A percentile compares a stretch with the other conserved stretches of the same genome.
phyloP scores from a whole-genome alignment of 805 yeast genomes.

The Kodamaea restingae region DNA sequence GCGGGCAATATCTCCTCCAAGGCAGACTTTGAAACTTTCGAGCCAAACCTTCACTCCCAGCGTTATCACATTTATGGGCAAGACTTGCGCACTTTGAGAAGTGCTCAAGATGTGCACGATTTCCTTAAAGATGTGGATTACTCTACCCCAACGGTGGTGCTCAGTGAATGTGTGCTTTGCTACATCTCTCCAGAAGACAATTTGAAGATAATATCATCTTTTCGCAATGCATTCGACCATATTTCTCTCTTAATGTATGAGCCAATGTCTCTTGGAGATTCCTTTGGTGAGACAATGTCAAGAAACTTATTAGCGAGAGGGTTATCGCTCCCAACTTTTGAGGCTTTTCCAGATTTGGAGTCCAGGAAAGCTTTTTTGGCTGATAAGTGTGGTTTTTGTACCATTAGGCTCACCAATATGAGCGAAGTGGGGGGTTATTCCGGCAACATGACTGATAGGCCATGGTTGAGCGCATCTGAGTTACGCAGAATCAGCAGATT shows the following conservation, averaged over 20 bases:
- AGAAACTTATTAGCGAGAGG: slow-evolving; percentile 59
- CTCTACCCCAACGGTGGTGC: slow-evolving; percentile 51
- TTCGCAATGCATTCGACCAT: slow-evolving; percentile 25
- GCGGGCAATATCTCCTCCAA: slow-evolving; percentile 13
- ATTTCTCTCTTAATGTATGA: slow-evolving; percentile 54
- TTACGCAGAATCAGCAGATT: slow-evolving; percentile 43
- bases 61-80: slow-evolving; percentile 51
- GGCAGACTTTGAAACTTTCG: slow-evolving; percentile 21
- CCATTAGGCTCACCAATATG: slow-evolving; percentile 44
- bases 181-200: slow-evolving; percentile 55
- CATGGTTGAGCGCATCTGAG: slow-evolving; percentile 46
- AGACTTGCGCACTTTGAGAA: slow-evolving; percentile 45
- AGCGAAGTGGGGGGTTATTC: slow-evolving; percentile 38
- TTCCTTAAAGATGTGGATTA: slow-evolving; percentile 24
- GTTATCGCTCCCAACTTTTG: slow-evolving; percentile 54
- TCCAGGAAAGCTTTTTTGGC: slow-evolving; percentile 24
- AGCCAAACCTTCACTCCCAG: slow-evolving; percentile 30
- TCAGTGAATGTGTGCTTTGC: slow-evolving; percentile 77
- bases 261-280: slow-evolving; percentile 60
- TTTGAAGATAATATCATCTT: slow-evolving; percentile 39
- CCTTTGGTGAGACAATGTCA: slow-evolving; percentile 68
- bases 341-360: slow-evolving; percentile 44
- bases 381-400: slow-evolving; percentile 22
- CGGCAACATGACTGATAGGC: slow-evolving; percentile 18
- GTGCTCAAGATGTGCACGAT: slow-evolving; percentile 5